phyloP scores from a whole-genome alignment of 768 basidiomycete species.

The Mycena sanguinolenta region DNA sequence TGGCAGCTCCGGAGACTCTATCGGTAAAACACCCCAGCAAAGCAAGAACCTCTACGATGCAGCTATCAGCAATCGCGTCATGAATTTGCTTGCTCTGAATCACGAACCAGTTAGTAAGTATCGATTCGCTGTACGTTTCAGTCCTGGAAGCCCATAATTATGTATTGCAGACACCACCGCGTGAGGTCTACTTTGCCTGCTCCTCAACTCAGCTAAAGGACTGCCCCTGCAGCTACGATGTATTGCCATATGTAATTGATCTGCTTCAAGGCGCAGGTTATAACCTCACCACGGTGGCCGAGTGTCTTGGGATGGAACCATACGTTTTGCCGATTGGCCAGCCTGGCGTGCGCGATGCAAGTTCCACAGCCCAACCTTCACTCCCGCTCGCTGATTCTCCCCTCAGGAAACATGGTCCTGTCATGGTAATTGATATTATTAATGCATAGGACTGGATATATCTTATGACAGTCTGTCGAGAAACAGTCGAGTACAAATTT shows the following conservation, averaged over 20 bases:
- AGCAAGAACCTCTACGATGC: slow-evolving; percentile 49
- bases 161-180: slow-evolving; percentile 22
- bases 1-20: slow-evolving; percentile 54
- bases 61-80: slow-evolving; percentile 46
- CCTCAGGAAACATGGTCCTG: slow-evolving; percentile 22
- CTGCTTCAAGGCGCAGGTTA: slow-evolving; percentile 38
- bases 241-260: slow-evolving; percentile 37
- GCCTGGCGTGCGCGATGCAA: slow-evolving; percentile 13
- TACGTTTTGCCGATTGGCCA: slow-evolving; percentile 6
- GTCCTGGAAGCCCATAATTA: background rate
- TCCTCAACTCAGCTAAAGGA: background rate
- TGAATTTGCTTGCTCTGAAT: slow-evolving; percentile 53
- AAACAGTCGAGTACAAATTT: too few species aligned
- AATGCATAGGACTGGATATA: too few species aligned
- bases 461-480: too few species aligned
- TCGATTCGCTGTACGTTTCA: background rate
- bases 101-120: slow-evolving; percentile 29
- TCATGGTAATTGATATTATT: background rate
- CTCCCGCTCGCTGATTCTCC: background rate
- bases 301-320: slow-evolving; percentile 36
- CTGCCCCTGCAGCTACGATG: background rate
- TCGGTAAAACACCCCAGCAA: slow-evolving; percentile 50
- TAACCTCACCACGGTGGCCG: slow-evolving; percentile 41
- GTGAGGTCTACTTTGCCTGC: background rate
- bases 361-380: background rate